Evolutionary conservation across 768 basidiomycete species (phyloP), one percentile per base, ranked within the genome.

Genomic region (Hygrophorus pudorinus): DNA sequence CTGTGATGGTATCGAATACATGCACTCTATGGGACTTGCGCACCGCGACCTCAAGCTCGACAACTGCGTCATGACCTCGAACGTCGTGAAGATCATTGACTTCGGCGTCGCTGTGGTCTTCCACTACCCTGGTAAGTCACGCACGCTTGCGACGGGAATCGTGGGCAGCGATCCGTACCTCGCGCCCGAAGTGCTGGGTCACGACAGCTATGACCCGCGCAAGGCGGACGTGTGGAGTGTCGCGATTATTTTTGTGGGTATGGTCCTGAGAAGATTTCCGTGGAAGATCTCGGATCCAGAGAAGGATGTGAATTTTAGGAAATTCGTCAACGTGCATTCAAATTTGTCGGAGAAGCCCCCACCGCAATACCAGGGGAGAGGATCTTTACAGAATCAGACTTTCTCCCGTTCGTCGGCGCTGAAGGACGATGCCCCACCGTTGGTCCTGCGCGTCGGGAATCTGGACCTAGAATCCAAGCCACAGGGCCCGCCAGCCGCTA

Each of bases 41-140:
- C 96, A 99, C 59, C 88, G 96, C 38, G 96, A 99, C 64, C 79
- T 99, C 66, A 99, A 99, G 65, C 85, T 99, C 48, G 96, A 99
- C 70, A 99, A 99, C 62, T 98, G 96, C 63, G 96, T 99, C 68
- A 96, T 99, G 89, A 94, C 87, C n/a, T 73, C 84, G 57, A 91
- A 97, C 58, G 77, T 96, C 53, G 89, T 99, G 70, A 99, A 99
- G 62, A 76, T 99, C 52, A 99, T 99, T 66, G 96, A 99, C 65
- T 99, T 99, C 66, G 96, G 96, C 42, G 98, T 94, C 4, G 96
- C 96, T 13, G 92, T 91, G 50, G 93, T 99, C 48, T 99, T 99
- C 68, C 91, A 96, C 54, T 99, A 98, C 59, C 96, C 96, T 1
- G 94, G 92, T 46, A 92, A 91, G 64, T 76, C 76, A 16, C 76